phyloP scores from a whole-genome alignment of 2,329 filamentous ascomycete species.

The Aspergillus sp. region DNA sequence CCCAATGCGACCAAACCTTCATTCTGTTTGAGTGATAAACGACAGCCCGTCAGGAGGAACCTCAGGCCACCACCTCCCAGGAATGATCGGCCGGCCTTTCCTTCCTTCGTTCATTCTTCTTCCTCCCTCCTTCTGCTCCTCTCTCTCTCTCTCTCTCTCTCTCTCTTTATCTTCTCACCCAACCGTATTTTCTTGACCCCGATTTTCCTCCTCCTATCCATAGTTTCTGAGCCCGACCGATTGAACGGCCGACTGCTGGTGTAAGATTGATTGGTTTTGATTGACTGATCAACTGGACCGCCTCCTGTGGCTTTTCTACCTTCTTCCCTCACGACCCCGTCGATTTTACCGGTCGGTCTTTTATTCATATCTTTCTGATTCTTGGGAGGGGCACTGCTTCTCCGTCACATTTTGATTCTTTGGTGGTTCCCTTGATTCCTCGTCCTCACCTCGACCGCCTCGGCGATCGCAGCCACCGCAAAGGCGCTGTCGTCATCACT shows the following conservation, averaged over 20 bases:
- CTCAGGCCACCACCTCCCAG: background rate
- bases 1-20: no score
- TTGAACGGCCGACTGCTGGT: background rate
- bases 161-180: no score
- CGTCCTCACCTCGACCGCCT: background rate
- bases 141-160: no score
- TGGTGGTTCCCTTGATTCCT: background rate
- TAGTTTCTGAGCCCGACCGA: no score
- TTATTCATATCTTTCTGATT: no score
- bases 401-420: background rate
- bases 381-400: background rate
- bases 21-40: no score
- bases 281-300: background rate
- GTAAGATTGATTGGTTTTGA: background rate
- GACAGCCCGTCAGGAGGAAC: no score
- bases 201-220: no score
- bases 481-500: slow-evolving; percentile 6
- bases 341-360: background rate
- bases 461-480: background rate
- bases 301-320: background rate
- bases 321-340: background rate
- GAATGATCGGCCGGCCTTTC: background rate
- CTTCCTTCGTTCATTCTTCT: background rate
- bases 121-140: background rate
- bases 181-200: no score